These are phyloP conservation scores for Globisporangium yorkense DNA, from an alignment of 352 stramenopile genomes.

Conservation along the genomic window DNA sequence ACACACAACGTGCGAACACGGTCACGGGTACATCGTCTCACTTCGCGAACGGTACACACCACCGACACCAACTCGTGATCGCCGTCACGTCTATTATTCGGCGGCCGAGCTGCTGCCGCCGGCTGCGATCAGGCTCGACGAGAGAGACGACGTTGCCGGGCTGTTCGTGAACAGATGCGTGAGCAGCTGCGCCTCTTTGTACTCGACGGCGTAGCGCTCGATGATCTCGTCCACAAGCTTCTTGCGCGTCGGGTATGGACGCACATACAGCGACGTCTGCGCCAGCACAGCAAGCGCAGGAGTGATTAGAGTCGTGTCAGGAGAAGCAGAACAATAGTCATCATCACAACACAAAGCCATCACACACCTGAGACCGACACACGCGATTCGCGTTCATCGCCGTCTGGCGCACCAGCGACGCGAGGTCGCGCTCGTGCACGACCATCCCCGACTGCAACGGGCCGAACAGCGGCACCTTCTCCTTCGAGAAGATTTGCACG, in stretches of 20 bases:
- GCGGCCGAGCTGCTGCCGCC: not conserved
- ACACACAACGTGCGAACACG: too few relatives aligned
- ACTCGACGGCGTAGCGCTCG: conserved; percentile 79
- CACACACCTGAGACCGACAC: conserved; percentile 66
- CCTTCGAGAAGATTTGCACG: conserved; percentile 77
- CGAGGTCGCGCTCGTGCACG: conserved; percentile 61
- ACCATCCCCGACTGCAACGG: conserved; percentile 84
- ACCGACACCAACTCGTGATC: not conserved
- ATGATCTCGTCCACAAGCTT: conserved; percentile 87
- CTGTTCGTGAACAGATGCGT: conserved; percentile 62
- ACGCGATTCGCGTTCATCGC: conserved; percentile 87
- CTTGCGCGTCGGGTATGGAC: conserved; percentile 81
- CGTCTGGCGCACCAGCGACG: conserved; percentile 72
- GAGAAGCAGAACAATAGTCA: not conserved
- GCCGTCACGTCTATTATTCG: not conserved
- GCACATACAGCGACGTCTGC: conserved; percentile 78
- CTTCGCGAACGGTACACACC: not conserved
- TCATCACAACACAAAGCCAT: not conserved
- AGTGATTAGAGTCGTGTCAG: not conserved
- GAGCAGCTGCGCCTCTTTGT: conserved; percentile 82
- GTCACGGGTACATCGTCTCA: too few relatives aligned
- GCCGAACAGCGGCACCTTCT: conserved; percentile 75
- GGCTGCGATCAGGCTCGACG: conserved; percentile 1
- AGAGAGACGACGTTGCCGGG: not conserved
- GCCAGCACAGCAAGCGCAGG: conserved; percentile 2